Conservation (phyloP, 2,329 filamentous ascomycete species). For the Aspergillus novoparasiticus region DNA sequence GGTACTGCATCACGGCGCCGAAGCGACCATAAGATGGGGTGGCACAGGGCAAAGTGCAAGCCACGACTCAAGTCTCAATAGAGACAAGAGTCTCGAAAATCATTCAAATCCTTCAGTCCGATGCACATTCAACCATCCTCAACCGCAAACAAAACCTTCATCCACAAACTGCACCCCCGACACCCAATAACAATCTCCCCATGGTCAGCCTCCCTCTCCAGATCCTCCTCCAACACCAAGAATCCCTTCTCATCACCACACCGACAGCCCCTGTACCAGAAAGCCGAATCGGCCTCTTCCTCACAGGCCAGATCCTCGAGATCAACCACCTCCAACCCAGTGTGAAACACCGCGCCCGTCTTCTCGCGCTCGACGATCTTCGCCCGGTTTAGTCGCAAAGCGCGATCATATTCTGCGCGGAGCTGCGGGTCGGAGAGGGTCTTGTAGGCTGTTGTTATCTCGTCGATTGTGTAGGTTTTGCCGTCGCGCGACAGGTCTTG, state of each 20-base stretch:
- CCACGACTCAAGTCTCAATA: not conserved
- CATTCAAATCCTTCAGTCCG: conserved; percentile 25
- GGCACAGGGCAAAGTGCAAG: not conserved
- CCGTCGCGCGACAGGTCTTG: not conserved
- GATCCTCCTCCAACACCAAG: conserved; percentile 55
- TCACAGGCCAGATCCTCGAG: conserved; percentile 56
- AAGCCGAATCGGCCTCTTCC: conserved; percentile 40
- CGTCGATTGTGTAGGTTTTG: conserved; percentile 52
- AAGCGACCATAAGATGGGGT: not conserved
- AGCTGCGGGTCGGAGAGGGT: conserved; percentile 50
- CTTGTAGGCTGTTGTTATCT: conserved; percentile 62
- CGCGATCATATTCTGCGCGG: conserved; percentile 54
- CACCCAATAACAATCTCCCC: conserved; percentile 63
- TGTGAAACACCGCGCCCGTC: conserved; percentile 44
- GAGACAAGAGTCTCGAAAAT: not conserved
- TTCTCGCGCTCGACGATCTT: conserved; percentile 28
- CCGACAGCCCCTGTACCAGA: conserved; percentile 59
- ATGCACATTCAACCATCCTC: conserved; percentile 27
- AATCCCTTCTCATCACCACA: conserved; percentile 63
- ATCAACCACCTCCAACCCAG: conserved; percentile 60
- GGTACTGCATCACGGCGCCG: not conserved
- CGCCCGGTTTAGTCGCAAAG: conserved; percentile 40
- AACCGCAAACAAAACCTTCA: conserved; percentile 62
- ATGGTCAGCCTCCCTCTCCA: conserved; percentile 53
- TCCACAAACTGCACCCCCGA: conserved; percentile 65